phyloP scores from a whole-genome alignment of 176 grass and related monocot genomes.

The Eleusine coracana region DNA sequence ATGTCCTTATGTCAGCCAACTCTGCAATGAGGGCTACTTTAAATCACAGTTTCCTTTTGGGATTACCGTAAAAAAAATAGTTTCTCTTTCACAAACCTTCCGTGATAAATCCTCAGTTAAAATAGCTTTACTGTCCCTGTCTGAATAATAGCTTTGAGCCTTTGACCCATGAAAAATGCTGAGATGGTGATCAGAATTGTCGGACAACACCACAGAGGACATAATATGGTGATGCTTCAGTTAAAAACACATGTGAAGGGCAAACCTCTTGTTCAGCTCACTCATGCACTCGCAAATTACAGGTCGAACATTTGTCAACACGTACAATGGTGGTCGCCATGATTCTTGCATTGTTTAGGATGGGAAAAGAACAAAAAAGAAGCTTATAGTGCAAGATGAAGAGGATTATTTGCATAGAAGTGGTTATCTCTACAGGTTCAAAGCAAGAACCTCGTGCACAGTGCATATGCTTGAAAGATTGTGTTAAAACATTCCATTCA shows the following conservation, averaged over 20 bases:
- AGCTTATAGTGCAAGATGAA: neutral
- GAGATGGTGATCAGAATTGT: neutral
- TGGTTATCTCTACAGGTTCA: neutral
- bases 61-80: too few species aligned
- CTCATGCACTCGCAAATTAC: neutral
- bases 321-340: neutral
- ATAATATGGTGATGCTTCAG: neutral
- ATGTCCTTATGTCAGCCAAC: neutral
- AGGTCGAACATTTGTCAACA: neutral
- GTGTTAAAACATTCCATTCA: neutral
- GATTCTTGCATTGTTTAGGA: slow-evolving; percentile 5
- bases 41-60: neutral
- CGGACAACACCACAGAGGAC: neutral
- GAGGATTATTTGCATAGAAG: neutral
- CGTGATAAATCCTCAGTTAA: neutral
- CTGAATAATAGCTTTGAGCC: neutral
- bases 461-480: neutral
- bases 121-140: neutral
- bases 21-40: neutral
- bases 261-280: neutral
- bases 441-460: neutral
- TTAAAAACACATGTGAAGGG: neutral
- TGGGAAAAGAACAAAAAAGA: neutral
- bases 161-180: neutral
- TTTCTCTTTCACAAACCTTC: too few species aligned